phyloP scores from a whole-genome alignment of 768 basidiomycete species.

The Lactarius vividus region DNA sequence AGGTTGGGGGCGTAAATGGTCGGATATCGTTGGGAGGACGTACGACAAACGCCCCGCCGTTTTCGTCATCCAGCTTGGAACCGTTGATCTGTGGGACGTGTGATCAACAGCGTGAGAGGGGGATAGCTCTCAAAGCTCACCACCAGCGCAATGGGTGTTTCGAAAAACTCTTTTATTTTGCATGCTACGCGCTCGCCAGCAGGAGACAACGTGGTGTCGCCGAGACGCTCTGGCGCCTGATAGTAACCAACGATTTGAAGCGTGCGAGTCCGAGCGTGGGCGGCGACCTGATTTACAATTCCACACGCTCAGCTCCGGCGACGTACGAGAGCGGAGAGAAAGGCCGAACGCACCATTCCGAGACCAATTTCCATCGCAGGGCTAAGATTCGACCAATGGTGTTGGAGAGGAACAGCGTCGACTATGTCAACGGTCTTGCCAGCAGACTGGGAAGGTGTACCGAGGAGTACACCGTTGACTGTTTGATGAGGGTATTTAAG shows the following conservation, averaged over 20 bases:
- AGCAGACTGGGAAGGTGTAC: constrained; percentile 34
- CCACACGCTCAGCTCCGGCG: neutral
- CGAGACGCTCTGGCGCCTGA: constrained; percentile 64
- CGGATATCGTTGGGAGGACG: neutral
- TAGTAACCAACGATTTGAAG: constrained; percentile 70
- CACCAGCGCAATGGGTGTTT: constrained; percentile 65
- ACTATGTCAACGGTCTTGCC: constrained; percentile 46
- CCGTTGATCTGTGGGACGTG: constrained; percentile 47
- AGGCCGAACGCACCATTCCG: constrained; percentile 53
- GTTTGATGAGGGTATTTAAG: constrained; percentile 73
- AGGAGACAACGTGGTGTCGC: constrained; percentile 58
- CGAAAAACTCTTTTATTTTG: constrained; percentile 52
- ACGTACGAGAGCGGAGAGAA: neutral
- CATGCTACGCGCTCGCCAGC: constrained; percentile 63
- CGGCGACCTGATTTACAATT: constrained; percentile 46
- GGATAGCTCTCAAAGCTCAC: constrained; percentile 40
- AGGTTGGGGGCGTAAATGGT: neutral
- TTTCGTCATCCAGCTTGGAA: constrained; percentile 13
- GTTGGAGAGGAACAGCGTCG: constrained; percentile 74
- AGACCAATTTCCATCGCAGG: constrained; percentile 87
- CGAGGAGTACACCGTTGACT: constrained; percentile 79
- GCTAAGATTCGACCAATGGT: constrained; percentile 81
- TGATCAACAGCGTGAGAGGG: constrained; percentile 36
- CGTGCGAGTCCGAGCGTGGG: constrained; percentile 53
- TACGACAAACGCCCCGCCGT: constrained; percentile 19